Percentiles rank a stretch among this genome's conserved stretches.
Evolutionary conservation across 257 asterid species (phyloP).

Genomic region (Salvia hispanica): DNA sequence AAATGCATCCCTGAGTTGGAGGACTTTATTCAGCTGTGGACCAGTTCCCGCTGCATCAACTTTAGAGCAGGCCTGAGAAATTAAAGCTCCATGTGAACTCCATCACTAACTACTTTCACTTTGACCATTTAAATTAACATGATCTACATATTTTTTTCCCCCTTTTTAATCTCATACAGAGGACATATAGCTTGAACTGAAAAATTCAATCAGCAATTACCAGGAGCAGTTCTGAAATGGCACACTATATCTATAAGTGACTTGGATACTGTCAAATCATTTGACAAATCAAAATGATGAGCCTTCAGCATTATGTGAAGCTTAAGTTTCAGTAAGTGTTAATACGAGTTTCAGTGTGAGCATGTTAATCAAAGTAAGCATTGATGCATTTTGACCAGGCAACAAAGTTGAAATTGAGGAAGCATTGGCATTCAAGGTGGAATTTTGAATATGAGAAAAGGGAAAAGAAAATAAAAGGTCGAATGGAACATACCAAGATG

Average conservation of each 20-base stretch:
- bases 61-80: slow-evolving; percentile 79
- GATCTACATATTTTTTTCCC: too few species aligned
- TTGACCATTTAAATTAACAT: not conserved
- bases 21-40: slow-evolving; percentile 54
- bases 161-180: not conserved
- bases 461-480: not conserved
- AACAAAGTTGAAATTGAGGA: not conserved
- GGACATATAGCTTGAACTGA: not conserved
- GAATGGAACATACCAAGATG: slow-evolving; percentile 50
- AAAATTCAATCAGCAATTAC: not conserved
- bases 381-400: not conserved
- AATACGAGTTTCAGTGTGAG: not conserved
- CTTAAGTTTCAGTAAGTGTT: not conserved
- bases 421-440: not conserved
- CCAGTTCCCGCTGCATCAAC: slow-evolving; percentile 80
- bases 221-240: not conserved
- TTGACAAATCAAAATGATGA: slow-evolving; percentile 11
- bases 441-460: not conserved
- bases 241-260: not conserved
- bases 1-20: slow-evolving; percentile 80
- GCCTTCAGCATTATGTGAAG: not conserved
- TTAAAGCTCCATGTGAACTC: slow-evolving; percentile 43
- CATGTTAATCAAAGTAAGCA: not conserved
- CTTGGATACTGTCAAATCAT: not conserved
- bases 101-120: slow-evolving; percentile 28